Evolutionary conservation across 257 asterid species (phyloP).

Genomic region (Paulownia fortunei): DNA sequence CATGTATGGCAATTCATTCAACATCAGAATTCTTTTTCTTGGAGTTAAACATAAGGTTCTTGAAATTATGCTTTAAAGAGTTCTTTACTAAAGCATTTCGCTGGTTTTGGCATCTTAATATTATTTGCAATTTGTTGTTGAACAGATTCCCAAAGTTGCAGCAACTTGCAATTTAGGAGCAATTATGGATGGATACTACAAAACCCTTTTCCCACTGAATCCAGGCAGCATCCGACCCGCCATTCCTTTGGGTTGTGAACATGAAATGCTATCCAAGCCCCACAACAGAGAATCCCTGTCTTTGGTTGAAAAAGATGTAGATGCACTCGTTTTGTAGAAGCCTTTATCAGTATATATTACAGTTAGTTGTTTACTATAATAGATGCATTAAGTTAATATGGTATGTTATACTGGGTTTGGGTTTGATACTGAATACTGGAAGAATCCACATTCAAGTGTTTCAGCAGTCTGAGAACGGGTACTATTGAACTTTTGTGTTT

Average conservation of each 20-base stretch:
- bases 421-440: background rate
- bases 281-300: constrained; percentile 59
- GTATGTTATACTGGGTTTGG: background rate
- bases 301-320: constrained; percentile 20
- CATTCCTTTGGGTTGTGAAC: constrained; percentile 61
- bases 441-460: background rate
- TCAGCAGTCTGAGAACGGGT: too few species aligned
- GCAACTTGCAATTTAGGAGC: constrained; percentile 82
- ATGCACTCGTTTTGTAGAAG: constrained; percentile 38
- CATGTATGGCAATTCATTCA: background rate
- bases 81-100: too few species aligned
- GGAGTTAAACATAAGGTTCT: background rate
- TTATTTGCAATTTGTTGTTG: constrained; percentile 6
- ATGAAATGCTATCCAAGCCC: constrained; percentile 56
- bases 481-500: too few species aligned
- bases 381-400: background rate
- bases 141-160: constrained; percentile 91
- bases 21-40: background rate
- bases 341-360: background rate
- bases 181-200: constrained; percentile 89
- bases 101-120: background rate
- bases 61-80: too few species aligned
- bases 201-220: constrained; percentile 83
- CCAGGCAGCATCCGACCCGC: constrained; percentile 78
- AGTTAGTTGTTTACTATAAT: background rate